Conservation (phyloP, 2,329 filamentous ascomycete genomes). For the Neurospora crassa region DNA sequence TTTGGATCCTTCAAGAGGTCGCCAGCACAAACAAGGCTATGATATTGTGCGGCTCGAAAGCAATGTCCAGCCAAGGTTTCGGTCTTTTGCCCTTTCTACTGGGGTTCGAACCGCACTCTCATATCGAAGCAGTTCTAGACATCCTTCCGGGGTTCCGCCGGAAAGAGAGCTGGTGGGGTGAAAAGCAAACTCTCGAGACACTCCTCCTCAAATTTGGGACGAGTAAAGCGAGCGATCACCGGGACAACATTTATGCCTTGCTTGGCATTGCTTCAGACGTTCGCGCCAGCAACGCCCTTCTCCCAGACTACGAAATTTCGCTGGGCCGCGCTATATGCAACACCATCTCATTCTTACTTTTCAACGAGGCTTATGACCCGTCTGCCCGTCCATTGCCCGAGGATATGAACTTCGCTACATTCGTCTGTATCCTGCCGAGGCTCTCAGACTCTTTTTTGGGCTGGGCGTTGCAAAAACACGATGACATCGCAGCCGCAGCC, state of each 20-base stretch:
- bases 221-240: not conserved
- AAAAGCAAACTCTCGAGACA: not conserved
- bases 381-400: no score
- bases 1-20: conserved; percentile 8
- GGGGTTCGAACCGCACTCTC: not conserved
- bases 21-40: not conserved
- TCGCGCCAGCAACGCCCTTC: not conserved
- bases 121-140: conserved; percentile 6
- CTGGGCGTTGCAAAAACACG: no score
- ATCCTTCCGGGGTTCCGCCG: conserved; percentile 9
- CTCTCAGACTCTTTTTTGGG: no score
- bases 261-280: conserved; percentile 6
- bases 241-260: conserved; percentile 1
- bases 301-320: not conserved
- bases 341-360: not conserved
- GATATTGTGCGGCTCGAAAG: not conserved
- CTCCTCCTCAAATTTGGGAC: conserved; percentile 4
- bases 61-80: not conserved
- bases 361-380: not conserved
- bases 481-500: no score
- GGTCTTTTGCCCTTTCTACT: conserved; percentile 3
- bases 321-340: not conserved
- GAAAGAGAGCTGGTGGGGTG: not conserved
- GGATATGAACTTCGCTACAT: no score
- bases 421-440: accelerated